Evolutionary conservation across 106 monocot species (phyloP).

Genomic region (Agapanthus africanus): DNA sequence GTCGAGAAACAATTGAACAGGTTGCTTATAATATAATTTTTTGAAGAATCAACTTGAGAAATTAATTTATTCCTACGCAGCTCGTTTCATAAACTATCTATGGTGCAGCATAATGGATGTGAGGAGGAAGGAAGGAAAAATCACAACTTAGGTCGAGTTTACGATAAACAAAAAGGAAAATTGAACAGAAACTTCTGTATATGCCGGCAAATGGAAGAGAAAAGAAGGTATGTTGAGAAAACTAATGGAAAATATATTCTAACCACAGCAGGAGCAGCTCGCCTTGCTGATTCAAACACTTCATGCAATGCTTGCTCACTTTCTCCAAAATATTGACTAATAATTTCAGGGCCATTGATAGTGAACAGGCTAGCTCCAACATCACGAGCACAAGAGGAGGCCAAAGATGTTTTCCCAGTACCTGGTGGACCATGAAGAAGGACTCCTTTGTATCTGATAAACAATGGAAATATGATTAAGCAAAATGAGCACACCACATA

Average conservation of each 20-base stretch:
- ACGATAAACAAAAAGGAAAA: background rate
- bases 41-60: too few relatives aligned
- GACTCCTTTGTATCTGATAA: conserved; percentile 72
- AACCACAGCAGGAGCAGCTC: conserved; percentile 86
- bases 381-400: conserved; percentile 45
- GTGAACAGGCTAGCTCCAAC: conserved; percentile 56
- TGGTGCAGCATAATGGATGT: background rate
- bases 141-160: background rate
- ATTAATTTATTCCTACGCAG: background rate
- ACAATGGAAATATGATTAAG: conserved; percentile 15
- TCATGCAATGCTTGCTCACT: conserved; percentile 70
- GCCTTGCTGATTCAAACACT: conserved; percentile 68
- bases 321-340: conserved; percentile 94
- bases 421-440: conserved; percentile 96
- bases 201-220: background rate
- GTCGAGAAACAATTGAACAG: too few relatives aligned
- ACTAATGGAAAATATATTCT: conserved; percentile 18
- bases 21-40: too few relatives aligned
- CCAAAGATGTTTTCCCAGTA: conserved; percentile 94
- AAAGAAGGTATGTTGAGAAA: background rate
- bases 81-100: background rate
- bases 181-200: background rate
- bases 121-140: background rate
- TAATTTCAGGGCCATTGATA: conserved; percentile 86
- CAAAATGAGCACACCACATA: background rate